Evolutionary conservation across 2,329 filamentous ascomycete genomes (phyloP).

Genomic region (Calonectria pseudoturangicola): DNA sequence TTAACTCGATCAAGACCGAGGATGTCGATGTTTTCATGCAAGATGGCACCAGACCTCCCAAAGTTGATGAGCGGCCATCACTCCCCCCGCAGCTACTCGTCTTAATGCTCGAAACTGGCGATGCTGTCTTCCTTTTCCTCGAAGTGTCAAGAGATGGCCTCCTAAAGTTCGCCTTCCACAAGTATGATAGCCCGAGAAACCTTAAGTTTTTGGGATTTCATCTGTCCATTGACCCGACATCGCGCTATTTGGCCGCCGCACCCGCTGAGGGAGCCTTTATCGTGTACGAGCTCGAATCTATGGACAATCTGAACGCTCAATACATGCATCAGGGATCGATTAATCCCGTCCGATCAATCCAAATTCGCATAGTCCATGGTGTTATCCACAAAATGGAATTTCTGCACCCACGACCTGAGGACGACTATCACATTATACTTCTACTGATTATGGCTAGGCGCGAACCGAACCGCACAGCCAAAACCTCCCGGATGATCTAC

Average conservation of each 20-base stretch:
- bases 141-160: slow-evolving; percentile 64
- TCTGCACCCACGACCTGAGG: slow-evolving; percentile 80
- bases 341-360: slow-evolving; percentile 73
- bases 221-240: slow-evolving; percentile 86
- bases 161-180: slow-evolving; percentile 77
- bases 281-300: slow-evolving; percentile 80
- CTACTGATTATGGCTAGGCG: slow-evolving; percentile 76
- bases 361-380: slow-evolving; percentile 74
- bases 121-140: slow-evolving; percentile 86
- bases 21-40: slow-evolving; percentile 63
- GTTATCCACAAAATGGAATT: slow-evolving; percentile 93
- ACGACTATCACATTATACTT: slow-evolving; percentile 84
- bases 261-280: slow-evolving; percentile 82
- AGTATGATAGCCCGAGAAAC: slow-evolving; percentile 74
- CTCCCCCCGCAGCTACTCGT: slow-evolving; percentile 88
- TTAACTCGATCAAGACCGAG: slow-evolving; percentile 61
- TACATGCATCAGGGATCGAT: slow-evolving; percentile 68
- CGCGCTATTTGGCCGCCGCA: slow-evolving; percentile 80
- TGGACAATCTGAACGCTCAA: slow-evolving; percentile 69
- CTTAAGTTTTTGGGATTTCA: slow-evolving; percentile 77
- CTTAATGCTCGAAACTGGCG: slow-evolving; percentile 82
- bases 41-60: slow-evolving; percentile 48
- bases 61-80: slow-evolving; percentile 36
- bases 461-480: slow-evolving; percentile 55
- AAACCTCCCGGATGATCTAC: slow-evolving; percentile 69